phyloP scores from a whole-genome alignment of 2,329 filamentous ascomycete genomes.

The Aspergillus glaucus region DNA sequence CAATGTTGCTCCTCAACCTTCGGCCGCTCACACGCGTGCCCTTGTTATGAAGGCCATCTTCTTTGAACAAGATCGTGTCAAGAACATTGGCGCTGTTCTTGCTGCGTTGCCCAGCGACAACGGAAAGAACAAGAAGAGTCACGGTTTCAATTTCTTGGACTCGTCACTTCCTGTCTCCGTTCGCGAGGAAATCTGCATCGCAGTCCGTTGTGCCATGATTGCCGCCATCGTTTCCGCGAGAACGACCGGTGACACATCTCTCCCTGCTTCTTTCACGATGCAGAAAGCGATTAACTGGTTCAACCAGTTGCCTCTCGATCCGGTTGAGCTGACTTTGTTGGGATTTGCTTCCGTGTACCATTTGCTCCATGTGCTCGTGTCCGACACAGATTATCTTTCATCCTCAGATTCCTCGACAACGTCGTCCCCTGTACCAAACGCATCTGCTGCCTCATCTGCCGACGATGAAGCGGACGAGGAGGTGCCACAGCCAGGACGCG shows the following conservation, averaged over 20 bases:
- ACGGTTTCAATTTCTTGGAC: slow-evolving; percentile 43
- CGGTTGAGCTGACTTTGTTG: slow-evolving; percentile 36
- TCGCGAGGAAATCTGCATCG: slow-evolving; percentile 50
- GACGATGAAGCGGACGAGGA: slow-evolving; percentile 21
- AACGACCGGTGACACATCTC: slow-evolving; percentile 22
- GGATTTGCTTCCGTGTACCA: slow-evolving; percentile 39
- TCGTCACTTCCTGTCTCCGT: slow-evolving; percentile 47
- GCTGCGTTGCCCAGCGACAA: slow-evolving; percentile 44
- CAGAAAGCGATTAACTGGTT: slow-evolving; percentile 39
- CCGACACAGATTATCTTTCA: slow-evolving; percentile 34
- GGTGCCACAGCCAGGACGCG: background rate
- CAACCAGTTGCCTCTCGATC: slow-evolving; percentile 37
- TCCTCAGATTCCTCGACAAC: slow-evolving; percentile 29
- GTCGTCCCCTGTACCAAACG: slow-evolving; percentile 10
- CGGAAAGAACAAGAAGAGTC: slow-evolving; percentile 23
- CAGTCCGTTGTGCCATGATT: slow-evolving; percentile 55
- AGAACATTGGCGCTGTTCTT: slow-evolving; percentile 48
- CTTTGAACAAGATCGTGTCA: slow-evolving; percentile 46
- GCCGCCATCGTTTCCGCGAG: slow-evolving; percentile 44
- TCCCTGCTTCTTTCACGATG: slow-evolving; percentile 32
- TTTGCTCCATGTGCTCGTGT: slow-evolving; percentile 34
- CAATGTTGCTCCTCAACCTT: slow-evolving; percentile 69
- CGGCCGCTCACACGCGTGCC: slow-evolving; percentile 58
- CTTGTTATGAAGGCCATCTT: slow-evolving; percentile 55
- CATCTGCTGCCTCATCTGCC: slow-evolving; percentile 15